These are phyloP conservation scores for Tardiomyces digboiensis DNA, from an alignment of 1,139 yeast species.

Conservation along the genomic window DNA sequence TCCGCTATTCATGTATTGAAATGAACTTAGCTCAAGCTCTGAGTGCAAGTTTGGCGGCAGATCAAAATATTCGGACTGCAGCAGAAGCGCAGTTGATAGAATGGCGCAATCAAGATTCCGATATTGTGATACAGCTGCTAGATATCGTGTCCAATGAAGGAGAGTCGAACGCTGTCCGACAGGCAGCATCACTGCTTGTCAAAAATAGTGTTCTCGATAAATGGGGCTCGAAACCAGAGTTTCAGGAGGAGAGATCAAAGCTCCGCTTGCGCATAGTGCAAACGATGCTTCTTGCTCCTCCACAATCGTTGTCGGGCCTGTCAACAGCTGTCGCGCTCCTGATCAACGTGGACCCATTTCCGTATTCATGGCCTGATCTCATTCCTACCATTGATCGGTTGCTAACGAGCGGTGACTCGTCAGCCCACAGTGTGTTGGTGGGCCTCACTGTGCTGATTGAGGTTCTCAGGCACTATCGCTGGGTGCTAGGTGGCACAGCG, in stretches of 20 bases:
- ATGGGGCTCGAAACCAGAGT: constrained; percentile 1
- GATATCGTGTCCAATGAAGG: constrained; percentile 4
- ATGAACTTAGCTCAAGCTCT: constrained; percentile 7
- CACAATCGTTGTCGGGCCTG: constrained; percentile 1
- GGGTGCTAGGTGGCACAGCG: constrained; percentile 1
- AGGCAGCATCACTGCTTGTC: constrained; percentile 9
- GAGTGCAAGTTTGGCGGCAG: constrained; percentile 7
- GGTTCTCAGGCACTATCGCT: constrained; percentile 7
- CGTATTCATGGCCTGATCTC: constrained; percentile 4
- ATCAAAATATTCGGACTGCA: constrained; percentile 6
- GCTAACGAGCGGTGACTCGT: neutral
- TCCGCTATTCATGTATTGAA: constrained; percentile 2
- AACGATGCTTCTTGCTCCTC: neutral
- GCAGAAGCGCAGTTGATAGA: constrained; percentile 7
- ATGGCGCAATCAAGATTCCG: constrained; percentile 2
- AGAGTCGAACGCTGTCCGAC: constrained; percentile 2
- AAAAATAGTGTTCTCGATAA: constrained; percentile 6
- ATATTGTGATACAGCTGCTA: constrained; percentile 6
- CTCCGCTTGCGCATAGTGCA: constrained; percentile 1
- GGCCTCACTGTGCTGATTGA: constrained; percentile 9
- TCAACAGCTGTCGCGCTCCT: constrained; percentile 4
- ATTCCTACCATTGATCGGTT: constrained; percentile 4
- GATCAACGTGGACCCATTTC: constrained; percentile 6
- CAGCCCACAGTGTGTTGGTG: constrained; percentile 8
- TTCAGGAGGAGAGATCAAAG: constrained; percentile 1